Evolutionary conservation across 2,329 filamentous ascomycete genomes (phyloP).

Genomic region (Fusarium dlaminii): DNA sequence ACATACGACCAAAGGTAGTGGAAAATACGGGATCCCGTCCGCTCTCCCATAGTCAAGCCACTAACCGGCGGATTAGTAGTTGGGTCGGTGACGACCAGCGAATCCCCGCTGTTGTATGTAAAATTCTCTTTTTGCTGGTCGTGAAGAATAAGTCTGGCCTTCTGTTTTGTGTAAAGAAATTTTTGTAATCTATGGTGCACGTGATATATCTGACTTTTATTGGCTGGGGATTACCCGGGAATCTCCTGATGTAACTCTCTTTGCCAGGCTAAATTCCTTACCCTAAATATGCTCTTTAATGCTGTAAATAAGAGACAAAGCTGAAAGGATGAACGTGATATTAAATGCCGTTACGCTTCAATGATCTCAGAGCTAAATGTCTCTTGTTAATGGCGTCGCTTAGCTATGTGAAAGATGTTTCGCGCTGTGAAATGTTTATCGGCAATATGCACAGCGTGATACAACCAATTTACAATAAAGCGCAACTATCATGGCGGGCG

Average conservation of each 20-base stretch:
- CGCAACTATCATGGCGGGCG: not conserved
- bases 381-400: too few species aligned
- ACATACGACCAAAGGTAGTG: conserved; percentile 28
- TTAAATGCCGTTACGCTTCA: rapidly evolving
- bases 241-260: not conserved
- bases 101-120: conserved; percentile 29
- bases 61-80: conserved; percentile 28
- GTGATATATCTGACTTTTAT: not conserved
- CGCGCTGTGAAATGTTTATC: rapidly evolving
- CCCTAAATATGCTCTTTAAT: not conserved
- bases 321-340: rapidly evolving
- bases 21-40: conserved; percentile 29
- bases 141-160: not conserved
- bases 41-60: conserved; percentile 28
- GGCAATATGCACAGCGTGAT: rapidly evolving
- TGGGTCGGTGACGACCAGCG: conserved; percentile 30
- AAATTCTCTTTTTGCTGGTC: not conserved
- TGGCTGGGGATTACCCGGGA: too few species aligned
- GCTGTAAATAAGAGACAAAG: not conserved
- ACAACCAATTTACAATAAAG: rapidly evolving
- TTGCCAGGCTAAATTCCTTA: not conserved
- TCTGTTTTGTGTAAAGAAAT: not conserved
- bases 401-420: rapidly evolving
- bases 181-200: not conserved
- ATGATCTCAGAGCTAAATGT: too few species aligned